Conservation (phyloP, 192 early-diverging fungal genomes). For the Coemansia sp. region DNA sequence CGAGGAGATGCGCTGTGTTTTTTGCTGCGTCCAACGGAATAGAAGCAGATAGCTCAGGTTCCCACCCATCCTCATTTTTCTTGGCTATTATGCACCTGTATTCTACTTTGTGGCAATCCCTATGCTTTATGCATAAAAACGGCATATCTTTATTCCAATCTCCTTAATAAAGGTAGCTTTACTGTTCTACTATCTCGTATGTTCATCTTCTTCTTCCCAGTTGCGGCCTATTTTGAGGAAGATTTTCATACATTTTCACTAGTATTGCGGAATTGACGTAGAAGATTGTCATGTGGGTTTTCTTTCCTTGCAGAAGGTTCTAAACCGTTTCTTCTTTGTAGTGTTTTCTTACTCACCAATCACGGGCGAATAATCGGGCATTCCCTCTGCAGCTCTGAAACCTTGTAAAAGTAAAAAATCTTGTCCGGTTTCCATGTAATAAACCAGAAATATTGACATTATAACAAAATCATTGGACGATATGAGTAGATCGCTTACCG, state of each 20-base stretch:
- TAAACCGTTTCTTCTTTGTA: neutral
- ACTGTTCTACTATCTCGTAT: neutral
- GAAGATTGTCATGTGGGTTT: neutral
- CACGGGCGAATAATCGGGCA: constrained; percentile 2
- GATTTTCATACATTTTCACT: neutral
- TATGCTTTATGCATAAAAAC: neutral
- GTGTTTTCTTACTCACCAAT: neutral
- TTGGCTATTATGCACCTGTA: too few relatives aligned
- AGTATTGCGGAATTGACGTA: neutral
- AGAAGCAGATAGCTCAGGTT: neutral
- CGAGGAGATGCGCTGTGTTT: neutral
- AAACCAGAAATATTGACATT: too few relatives aligned
- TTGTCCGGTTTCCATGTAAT: too few relatives aligned
- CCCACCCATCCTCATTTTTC: too few relatives aligned
- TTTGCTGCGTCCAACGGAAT: neutral
- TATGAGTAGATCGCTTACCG: too few relatives aligned
- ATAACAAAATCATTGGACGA: too few relatives aligned
- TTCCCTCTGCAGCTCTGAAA: too few relatives aligned
- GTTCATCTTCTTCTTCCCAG: neutral
- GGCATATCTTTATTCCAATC: neutral
- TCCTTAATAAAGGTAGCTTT: neutral
- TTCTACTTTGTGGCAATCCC: neutral
- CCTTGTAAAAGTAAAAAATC: too few relatives aligned
- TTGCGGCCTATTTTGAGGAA: neutral
- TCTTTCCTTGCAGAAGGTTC: neutral